Base-by-base conservation (phyloP, 208 protist species). In the Trichomonas gallinae region DNA sequence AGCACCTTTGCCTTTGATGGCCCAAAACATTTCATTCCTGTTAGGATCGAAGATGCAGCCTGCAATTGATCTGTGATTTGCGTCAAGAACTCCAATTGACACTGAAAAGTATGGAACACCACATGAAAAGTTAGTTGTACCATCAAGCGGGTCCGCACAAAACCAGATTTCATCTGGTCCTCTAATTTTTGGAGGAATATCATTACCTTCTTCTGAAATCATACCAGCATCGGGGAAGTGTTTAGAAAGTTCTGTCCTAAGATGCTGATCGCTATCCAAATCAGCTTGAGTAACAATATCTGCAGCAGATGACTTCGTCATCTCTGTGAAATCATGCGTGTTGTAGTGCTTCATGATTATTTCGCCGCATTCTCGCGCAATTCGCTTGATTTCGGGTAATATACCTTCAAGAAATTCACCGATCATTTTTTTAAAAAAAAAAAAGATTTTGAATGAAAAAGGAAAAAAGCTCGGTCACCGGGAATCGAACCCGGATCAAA, bases 221-320 rank as follows among this genome's bases (percentile, higher is more conserved):
- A 93, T 44, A 15, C 87, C 87, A 38, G 45, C 42, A 51, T 48
- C 44, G 15, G 87, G 87, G 44, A 93, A 93, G 38, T 93, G 11
- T 51, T 93, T 93, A 0, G 6, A 15, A 34, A 93, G 46, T 36
- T 93, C 40, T 38, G 44, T 44, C n/a, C 87, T 42, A 51, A 93
- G 44, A 15, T 38, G 45, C 6, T 93, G 48, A 42, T 93, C 87
- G 15, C 87, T 93, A 34, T 48, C 87, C 0, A 93, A 26, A 93
- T 93, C 87, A 31, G 87, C 87, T 21, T 93, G 40, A 34, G 87
- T 93, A 58, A 93, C 44, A 36, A 93, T 93, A 51, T 93, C 87
- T 38, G 87, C 87, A 38, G 23, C 40, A 26, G 87, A 48, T 1
- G 87, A 23, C 44, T 93, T 93, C 11, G 87, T 93, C 34, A 23